Base-by-base conservation (phyloP, 495 filamentous ascomycete species). In the Penicillium robsamsonii region DNA sequence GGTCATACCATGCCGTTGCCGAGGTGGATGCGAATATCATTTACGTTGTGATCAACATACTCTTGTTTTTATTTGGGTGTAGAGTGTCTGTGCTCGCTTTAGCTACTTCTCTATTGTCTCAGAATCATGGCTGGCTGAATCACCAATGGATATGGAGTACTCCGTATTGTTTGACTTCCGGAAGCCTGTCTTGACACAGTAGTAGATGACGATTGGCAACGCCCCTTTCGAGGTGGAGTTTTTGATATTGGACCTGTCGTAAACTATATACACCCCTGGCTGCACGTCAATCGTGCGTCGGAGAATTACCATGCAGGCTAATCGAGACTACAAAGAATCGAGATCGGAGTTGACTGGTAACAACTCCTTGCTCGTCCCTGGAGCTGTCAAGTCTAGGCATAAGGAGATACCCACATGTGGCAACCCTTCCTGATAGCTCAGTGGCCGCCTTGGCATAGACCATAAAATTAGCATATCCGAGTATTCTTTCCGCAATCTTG, bases 201-300 rank as follows among this genome's bases (percentile, higher is more conserved):
- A 3, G n/a, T 15, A 51, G 35, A 17, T 51, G 6, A 43, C 5
- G 35, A 40, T 41, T 27, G 35, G 11, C 24, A 41, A 15, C n/a
- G n/a, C 22, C 35, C 25, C 25, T 10, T 46, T n/a, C 4, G 52
- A 22, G 15, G 35, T 35, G 22, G 27, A 6, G 15, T 12, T 54
- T 54, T 46, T 37, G 51, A 38, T 54, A 38, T 46, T 54, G 52
- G 42, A 46, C 46, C 42, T 54, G 35, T 54, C 41, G 17, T 4
- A 24, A 18, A 30, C 52, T 38, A 38, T 38, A 11, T 5, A 10
- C 22, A 11, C 12, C 38, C 43, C 42, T 43, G 10, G 17, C 13
- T 46, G 41, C 31, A 29, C 13, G 13, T 18, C 51, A 24, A 27
- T 31, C 18, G 12, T 24, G 22, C n/a, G 33, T 50, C 48, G 52